Base-by-base conservation (phyloP, 2,329 filamentous ascomycete genomes). In the Cladophialophora carrionii region DNA sequence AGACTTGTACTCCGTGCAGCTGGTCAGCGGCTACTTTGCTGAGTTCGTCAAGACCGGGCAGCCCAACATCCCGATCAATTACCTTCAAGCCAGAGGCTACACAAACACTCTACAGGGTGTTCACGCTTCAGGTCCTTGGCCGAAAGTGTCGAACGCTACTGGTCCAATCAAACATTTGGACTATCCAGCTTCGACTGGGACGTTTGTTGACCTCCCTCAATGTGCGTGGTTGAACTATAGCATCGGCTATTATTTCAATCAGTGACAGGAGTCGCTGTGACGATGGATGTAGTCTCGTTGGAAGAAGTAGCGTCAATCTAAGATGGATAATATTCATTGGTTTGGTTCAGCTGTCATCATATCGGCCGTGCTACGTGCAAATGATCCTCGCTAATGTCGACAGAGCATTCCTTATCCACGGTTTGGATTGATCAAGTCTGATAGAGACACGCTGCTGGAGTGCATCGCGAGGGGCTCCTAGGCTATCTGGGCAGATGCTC, bases 191-290 rank as follows among this genome's bases (percentile, higher is more conserved):
- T 69, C 74, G 68, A 73, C 72, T 53, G 75, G 73, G 0, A 69
- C 72, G 0, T 86, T 85, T 66, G 75, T 78, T 31, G 84, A 87
- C 74, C 70, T 80, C 65, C 71, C 78, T 71, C 83, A 86, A 75
- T 87, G 84, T 67, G 76, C 76, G 12, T 78, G 76, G 51, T 68
- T 84, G 60, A 80, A 79, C 2, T 76, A 84, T 67, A 78, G 79
- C 8, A 70, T 83, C 57, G 73, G 75, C 51, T 81, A 81, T 60
- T 83, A 81, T 70, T 64, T 80, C 6, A 68, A 76, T 32, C 68
- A 72, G 51, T 71, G 48, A 59, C 10, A 20, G 14, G 10, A 29
- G 41, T 29, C 26, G 26, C 26, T 29, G 26, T n/a, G 51, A 8
- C 8, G 5, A 20, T 51, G 48, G 48, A 51, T 51, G 24, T 14